Conservation (phyloP, 495 filamentous ascomycete genomes). For the Parathielavia appendiculata region DNA sequence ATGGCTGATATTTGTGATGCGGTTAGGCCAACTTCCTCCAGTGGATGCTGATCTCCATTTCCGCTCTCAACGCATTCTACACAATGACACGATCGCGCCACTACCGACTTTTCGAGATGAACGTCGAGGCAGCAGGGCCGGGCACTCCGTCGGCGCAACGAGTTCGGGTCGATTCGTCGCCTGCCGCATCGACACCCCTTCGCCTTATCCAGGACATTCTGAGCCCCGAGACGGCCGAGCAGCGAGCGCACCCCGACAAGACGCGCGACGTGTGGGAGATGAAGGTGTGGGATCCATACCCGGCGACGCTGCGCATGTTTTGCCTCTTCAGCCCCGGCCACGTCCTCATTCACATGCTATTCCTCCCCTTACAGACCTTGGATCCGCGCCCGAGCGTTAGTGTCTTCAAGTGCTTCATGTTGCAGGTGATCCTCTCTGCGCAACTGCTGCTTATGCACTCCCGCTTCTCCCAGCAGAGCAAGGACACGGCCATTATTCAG, state of each 20-base stretch:
- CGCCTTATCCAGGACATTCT: conserved; percentile 68
- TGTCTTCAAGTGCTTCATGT: conserved; percentile 69
- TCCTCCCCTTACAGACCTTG: conserved; percentile 68
- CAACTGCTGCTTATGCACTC: conserved; percentile 68
- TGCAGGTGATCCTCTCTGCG: conserved; percentile 65
- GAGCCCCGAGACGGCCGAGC: conserved; percentile 54
- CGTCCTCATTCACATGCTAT: conserved; percentile 79
- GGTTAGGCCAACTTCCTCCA: conserved; percentile 62
- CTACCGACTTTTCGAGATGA: conserved; percentile 87
- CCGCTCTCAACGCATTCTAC: conserved; percentile 69
- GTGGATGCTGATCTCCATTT: conserved; percentile 58
- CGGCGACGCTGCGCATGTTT: conserved; percentile 75
- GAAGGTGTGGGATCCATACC: conserved; percentile 85
- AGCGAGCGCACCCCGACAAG: conserved; percentile 77
- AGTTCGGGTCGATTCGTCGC: conserved; percentile 85
- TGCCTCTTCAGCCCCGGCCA: conserved; percentile 92
- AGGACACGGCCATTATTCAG: conserved; percentile 76
- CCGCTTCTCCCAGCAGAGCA: conserved; percentile 74
- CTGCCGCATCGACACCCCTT: conserved; percentile 70
- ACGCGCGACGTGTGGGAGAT: conserved; percentile 93
- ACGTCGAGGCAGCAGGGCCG: conserved; percentile 62
- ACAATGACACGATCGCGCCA: conserved; percentile 76
- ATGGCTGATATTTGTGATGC: neutral
- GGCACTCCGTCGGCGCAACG: conserved; percentile 82
- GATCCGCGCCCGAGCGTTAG: conserved; percentile 79